phyloP scores from a whole-genome alignment of 1,284 basidiomycete species.

The Sphaerobolus stellatus region DNA sequence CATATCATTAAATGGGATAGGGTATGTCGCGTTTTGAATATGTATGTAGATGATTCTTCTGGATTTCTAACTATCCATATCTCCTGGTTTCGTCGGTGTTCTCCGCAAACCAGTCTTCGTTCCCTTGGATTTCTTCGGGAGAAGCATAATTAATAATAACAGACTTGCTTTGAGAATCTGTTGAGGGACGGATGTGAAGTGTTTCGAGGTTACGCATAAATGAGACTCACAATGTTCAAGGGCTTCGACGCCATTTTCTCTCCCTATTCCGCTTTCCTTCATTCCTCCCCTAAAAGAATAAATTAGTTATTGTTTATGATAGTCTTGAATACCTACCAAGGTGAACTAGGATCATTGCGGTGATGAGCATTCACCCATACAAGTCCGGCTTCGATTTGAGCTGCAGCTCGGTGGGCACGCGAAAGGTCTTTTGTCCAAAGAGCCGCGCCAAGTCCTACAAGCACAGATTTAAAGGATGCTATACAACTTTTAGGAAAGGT shows the following conservation, averaged over 20 bases:
- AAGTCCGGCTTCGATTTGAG: constrained; percentile 66
- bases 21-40: no score
- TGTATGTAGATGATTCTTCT: no score
- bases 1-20: neutral
- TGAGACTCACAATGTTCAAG: constrained; percentile 64
- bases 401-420: constrained; percentile 67
- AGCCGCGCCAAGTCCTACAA: constrained; percentile 58
- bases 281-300: constrained; percentile 66
- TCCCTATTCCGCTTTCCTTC: constrained; percentile 80
- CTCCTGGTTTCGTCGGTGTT: constrained; percentile 42
- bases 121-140: constrained; percentile 51
- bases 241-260: constrained; percentile 81
- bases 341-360: constrained; percentile 82
- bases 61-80: constrained; percentile 51
- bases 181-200: neutral
- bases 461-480: neutral
- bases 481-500: neutral
- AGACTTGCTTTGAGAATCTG: constrained; percentile 81
- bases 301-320: neutral
- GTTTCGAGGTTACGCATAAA: neutral
- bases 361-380: constrained; percentile 88
- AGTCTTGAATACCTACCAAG: constrained; percentile 55
- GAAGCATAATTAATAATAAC: constrained; percentile 68
- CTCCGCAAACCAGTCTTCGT: constrained; percentile 79
- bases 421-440: constrained; percentile 77